These are phyloP conservation scores for Letharia lupina DNA, from an alignment of 495 filamentous ascomycete species.

Conservation along the genomic window DNA sequence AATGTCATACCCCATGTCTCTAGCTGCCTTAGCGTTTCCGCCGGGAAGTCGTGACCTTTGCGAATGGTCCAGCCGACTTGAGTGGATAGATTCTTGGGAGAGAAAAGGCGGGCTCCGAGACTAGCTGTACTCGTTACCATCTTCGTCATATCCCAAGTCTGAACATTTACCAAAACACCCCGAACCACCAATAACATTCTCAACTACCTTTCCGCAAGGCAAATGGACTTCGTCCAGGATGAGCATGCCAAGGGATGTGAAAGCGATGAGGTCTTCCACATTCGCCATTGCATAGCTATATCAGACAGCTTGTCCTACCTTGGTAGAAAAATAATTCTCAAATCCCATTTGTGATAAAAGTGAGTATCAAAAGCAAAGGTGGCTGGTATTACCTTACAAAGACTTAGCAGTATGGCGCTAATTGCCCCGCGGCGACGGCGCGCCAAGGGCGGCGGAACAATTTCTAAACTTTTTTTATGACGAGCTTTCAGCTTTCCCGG, in stretches of 20 bases:
- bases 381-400: no score
- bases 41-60: constrained; percentile 27
- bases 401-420: background rate
- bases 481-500: background rate
- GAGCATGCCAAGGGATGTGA: constrained; percentile 28
- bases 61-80: constrained; percentile 24
- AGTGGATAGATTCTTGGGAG: constrained; percentile 11
- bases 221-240: constrained; percentile 34
- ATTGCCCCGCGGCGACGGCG: background rate
- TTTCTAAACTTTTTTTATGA: background rate
- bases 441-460: background rate
- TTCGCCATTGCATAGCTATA: background rate
- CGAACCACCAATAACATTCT: constrained; percentile 32
- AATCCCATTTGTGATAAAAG: no score
- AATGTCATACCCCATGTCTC: constrained; percentile 22
- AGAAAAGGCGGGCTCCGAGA: constrained; percentile 32
- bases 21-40: constrained; percentile 18
- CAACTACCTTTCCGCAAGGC: constrained; percentile 22
- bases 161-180: constrained; percentile 30
- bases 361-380: no score
- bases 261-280: background rate
- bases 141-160: background rate
- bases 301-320: background rate
- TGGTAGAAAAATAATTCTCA: no score
- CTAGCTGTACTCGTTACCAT: constrained; percentile 25